Conservation (phyloP, 1,284 basidiomycete species). For the Marasmius tenuissimus region DNA sequence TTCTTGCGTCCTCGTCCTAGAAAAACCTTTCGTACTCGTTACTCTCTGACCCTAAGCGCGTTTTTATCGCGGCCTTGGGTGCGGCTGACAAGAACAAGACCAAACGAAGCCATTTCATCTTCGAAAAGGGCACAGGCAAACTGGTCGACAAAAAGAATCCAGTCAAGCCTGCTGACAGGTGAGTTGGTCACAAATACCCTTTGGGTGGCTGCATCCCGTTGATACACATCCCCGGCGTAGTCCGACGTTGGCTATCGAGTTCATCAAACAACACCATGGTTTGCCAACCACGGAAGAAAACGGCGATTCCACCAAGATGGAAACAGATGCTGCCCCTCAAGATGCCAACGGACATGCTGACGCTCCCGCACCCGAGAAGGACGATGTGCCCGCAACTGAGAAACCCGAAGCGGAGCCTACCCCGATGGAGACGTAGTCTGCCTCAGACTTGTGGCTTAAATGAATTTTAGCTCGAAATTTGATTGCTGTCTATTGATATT, state of each 20-base stretch:
- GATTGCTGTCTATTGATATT: background rate
- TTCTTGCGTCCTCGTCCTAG: slow-evolving; percentile 35
- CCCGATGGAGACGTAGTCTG: background rate
- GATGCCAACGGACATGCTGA: background rate
- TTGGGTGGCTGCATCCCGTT: no score
- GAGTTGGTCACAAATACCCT: slow-evolving; percentile 13
- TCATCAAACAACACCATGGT: slow-evolving; percentile 17
- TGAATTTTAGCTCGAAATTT: no score
- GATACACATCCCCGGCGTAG: slow-evolving; percentile 9
- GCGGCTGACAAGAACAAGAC: slow-evolving; percentile 82
- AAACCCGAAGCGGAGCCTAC: background rate
- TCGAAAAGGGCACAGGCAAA: slow-evolving; percentile 80
- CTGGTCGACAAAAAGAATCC: slow-evolving; percentile 80
- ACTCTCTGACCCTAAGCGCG: slow-evolving; percentile 83
- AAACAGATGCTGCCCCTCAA: background rate
- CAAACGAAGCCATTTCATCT: slow-evolving; percentile 88
- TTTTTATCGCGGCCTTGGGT: slow-evolving; percentile 80
- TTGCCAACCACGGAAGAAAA: background rate
- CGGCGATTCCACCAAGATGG: background rate
- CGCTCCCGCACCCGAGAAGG: background rate
- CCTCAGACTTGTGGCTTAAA: no score
- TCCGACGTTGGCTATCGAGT: slow-evolving; percentile 25
- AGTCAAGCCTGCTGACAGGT: slow-evolving; percentile 85
- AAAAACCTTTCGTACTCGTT: slow-evolving; percentile 84
- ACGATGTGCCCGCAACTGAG: background rate